Evolutionary conservation across 805 yeast species (phyloP), one percentile per base, ranked within the genome.

Genomic region (Wickerhamomyces xylosicus): DNA sequence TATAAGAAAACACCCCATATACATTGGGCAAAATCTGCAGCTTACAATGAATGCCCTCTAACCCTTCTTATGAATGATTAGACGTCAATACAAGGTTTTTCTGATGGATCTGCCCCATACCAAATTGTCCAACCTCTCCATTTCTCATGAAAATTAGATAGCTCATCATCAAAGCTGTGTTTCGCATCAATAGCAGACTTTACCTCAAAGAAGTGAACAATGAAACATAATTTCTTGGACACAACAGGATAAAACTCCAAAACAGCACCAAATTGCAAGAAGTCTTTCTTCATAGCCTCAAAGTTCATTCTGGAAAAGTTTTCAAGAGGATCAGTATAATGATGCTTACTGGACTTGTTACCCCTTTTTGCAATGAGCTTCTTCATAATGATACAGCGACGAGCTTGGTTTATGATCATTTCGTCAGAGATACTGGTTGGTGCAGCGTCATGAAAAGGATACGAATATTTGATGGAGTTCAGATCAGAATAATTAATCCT

Each of bases 21-120:
- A n/a, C n/a, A n/a, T n/a, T n/a, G n/a, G n/a, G n/a, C n/a, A n/a
- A n/a, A n/a, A n/a, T n/a, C n/a, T n/a, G n/a, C n/a, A n/a, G n/a
- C n/a, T n/a, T n/a, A 21, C 25, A 21, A 21, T 7, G 25, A 21
- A 21, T 10, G 10, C 25, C 25, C 6, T 21, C 6, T 21, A 21
- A 7, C 25, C 6, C 10, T 7, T 21, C 6, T 21, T 21, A 7
- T 7, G 6, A 21, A 21, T n/a, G 14, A 25, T 25, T n/a, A 25
- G 27, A 25, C n/a, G 8, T 37, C 39, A 19, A 38, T 15, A 57
- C 79, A 69, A 5, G 77, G 76, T 41, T 57, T 64, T 46, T 81
- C 87, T 6, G 84, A 66, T 2, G 73, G 71, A 54, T 84, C 94
- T 34, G 67, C 69, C 0, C 81, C 84, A 47, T 73, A 84, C 75